Base-by-base conservation (phyloP, 441 rosid species). In the Hypseocharis bilobata region DNA sequence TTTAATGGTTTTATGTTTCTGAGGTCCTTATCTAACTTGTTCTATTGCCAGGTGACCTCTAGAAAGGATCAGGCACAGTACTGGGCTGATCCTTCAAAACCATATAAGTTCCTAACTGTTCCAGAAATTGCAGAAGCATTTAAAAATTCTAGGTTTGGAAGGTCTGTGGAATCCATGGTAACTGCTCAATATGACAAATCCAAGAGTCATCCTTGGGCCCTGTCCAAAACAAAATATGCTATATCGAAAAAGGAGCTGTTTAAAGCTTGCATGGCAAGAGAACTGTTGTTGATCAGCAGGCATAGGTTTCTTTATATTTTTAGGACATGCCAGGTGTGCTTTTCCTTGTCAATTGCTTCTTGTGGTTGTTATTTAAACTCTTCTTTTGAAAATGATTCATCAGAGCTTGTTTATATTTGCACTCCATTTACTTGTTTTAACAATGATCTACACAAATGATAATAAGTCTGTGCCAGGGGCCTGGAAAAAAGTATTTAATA, bases 61-160 rank as follows among this genome's bases (percentile, higher is more conserved):
- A 82, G 60, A 73, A 92, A 86, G 72, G 98, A 92, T 84, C 98
- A 92, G 84, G 96, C 89, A 72, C 98, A 92, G 68, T 92, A 89
- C 57, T 92, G 96, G 98, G 96, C 88, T 25, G 87, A 92, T 80
- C 79, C 83, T 59, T 84, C 92, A 17, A 86, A 73, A 76, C 91
- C 94, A 25, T 85, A 89, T 72, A 77, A 28, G 30, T 89, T 74
- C 71, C 60, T 89, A 69, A 72, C 92, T 1, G 88, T 72, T 72
- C 70, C 86, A 63, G 87, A 83, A 72, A 89, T 92, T 32, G 94
- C 96, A 14, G 74, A 70, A 72, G 92, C 89, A 52, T 92, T 92
- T 70, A 78, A 74, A 42, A 75, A 32, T 57, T 92, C 98, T 10
- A 77, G 70, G 56, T 86, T 76, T 47, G 96, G 96, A 29, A 81